Base-by-base conservation (phyloP, 1,284 basidiomycete genomes). In the Ganoderma resinaceum region DNA sequence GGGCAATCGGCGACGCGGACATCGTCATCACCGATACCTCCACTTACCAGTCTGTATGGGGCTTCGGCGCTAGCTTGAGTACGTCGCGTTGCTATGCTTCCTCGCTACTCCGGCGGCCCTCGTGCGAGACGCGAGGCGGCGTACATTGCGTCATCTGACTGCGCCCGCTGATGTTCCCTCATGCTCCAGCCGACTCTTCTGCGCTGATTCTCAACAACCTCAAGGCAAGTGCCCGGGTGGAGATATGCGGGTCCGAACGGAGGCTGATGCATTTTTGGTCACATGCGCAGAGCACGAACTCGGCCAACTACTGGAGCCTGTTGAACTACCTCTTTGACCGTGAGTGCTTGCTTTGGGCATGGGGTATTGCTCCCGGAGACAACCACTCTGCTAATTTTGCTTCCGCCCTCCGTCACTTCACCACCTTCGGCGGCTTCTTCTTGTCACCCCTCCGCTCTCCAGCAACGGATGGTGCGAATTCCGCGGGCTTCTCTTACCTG, bases 41-140 rank as follows among this genome's bases (percentile, higher is more conserved):
- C 11, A 74, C 80, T n/a, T 83, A 80, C 73, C 86, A 86, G 72
- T 80, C 82, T 1, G 78, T 87, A 40, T 81, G 81, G 72, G 86
- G 86, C 2, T 86, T 85, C 64, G 86, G 86, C 0, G 84, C 81
- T 37, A 67, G 82, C 5, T 72, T 87, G 53, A 87, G 85, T 86
- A 69, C 57, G 72, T 66, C 31, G 14, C 37, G 16, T 55, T 40
- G 40, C 61, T 38, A 40, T 55, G 55, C 63, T 61, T 35, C 43
- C 37, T 53, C 38, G 20, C 33, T 20, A 80, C 75, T 35, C 20
- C 52, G 53, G 35, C 31, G 40, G 46, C 23, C 46, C 46, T 26
- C 46, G 40, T 29, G 59, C 14, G 38, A 40, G 31, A 16, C 20
- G 42, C 60, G 37, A 38, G 61, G 40, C 26, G 29, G 61, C 42